Base-by-base conservation (phyloP, 352 stramenopile species). In the Peronospora tabacina region DNA sequence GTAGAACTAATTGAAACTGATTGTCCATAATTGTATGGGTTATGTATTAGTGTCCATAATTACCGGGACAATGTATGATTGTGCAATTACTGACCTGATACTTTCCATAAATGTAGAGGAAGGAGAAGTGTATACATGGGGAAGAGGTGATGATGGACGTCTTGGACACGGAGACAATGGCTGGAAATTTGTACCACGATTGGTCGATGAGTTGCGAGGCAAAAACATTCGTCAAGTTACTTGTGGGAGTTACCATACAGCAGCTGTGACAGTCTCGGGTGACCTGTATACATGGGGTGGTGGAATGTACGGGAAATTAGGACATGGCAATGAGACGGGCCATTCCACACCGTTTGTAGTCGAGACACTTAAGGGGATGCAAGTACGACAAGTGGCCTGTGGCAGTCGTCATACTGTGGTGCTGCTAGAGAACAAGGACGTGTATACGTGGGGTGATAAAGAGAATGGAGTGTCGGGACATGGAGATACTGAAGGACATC, bases 171-270 rank as follows among this genome's bases (percentile, higher is more conserved):
- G 85, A 56, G 87, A 97, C 59, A 98, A 97, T 66, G 91, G 91
- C 40, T 98, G 93, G 93, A 98, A 98, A 68, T 98, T 97, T 58
- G 91, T 97, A n/a, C 93, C 93, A 16, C 76, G 93, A 8, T 72
- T 97, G 16, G 90, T 93, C 6, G 87, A 97, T 47, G 81, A 89
- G 54, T 63, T 97, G 3, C 85, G 85, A 29, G 89, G 88, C 52
- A 94, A 95, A 61, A 86, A 90, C 32, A 76, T 90, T 36, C 87
- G 82, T 0, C 85, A 97, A 58, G 90, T 98, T 36, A 97, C 90
- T 17, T 98, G 93, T 66, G 90, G 93, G 16, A 96, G 93, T 55
- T 97, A 98, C 67, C 93, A 98, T 75, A 98, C 92, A 13, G 94
- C 94, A 0, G 93, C 95, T 1, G 87, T 97, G 19, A 97, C 92